Percentiles rank a stretch among this genome's conserved stretches.
Conservation (phyloP, 2,329 filamentous ascomycete genomes). For the Myriosclerotinia duriaeana region DNA sequence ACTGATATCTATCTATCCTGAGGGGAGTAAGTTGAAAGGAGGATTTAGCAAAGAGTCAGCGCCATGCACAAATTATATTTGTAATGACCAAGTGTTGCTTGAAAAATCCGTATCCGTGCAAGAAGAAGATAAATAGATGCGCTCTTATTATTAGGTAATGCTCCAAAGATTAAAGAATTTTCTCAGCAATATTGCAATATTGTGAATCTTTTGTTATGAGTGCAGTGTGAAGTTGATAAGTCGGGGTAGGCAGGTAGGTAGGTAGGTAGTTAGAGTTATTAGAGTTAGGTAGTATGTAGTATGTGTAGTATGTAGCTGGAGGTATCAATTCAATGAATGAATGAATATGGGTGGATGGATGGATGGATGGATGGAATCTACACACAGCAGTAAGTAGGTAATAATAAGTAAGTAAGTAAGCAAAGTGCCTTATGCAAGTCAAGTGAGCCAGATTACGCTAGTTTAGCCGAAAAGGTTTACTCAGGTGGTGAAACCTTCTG, state of each 20-base stretch:
- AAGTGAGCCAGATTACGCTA: slow-evolving; percentile 18
- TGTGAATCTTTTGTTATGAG: slow-evolving; percentile 1
- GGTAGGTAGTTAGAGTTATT: too few species aligned
- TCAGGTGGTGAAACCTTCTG: slow-evolving; percentile 18
- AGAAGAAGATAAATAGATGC: not conserved
- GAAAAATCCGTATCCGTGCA: not conserved
- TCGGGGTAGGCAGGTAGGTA: too few species aligned
- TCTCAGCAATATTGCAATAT: not conserved
- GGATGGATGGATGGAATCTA: not conserved
- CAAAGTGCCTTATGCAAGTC: slow-evolving; percentile 17
- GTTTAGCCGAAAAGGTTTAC: slow-evolving; percentile 19
- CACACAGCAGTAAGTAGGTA: too few species aligned
- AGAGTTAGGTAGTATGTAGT: not conserved
- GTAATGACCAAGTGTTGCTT: not conserved
- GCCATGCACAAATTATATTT: slow-evolving; percentile 15
- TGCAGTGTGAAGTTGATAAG: not conserved
- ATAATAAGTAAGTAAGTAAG: not conserved
- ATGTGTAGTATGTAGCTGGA: too few species aligned
- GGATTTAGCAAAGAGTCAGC: slow-evolving; percentile 25
- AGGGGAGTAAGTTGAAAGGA: not conserved
- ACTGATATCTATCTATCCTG: slow-evolving; percentile 12
- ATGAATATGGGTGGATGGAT: too few species aligned
- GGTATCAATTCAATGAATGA: slow-evolving; percentile 6
- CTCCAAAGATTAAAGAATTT: not conserved
- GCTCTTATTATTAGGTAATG: not conserved